Evolutionary conservation across 176 grass and related monocot genomes (phyloP).

Genomic region (Oryza meridionalis): DNA sequence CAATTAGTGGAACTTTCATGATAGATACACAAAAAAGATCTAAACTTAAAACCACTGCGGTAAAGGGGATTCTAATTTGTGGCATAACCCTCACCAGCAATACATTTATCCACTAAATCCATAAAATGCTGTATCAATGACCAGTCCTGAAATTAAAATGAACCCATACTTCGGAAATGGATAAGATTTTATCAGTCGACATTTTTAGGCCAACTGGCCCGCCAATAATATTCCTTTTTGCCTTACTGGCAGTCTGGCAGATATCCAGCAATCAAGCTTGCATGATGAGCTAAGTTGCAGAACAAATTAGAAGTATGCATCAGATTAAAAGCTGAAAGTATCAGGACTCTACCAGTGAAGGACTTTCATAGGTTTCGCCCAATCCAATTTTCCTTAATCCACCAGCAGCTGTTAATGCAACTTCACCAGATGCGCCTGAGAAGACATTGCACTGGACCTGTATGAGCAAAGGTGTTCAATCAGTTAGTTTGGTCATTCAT

Average conservation of each 20-base stretch:
- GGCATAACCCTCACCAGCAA: no score
- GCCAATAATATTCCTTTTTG: background rate
- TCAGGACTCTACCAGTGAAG: slow-evolving; percentile 64
- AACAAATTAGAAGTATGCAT: slow-evolving; percentile 30
- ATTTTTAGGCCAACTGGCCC: background rate
- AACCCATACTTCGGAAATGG: background rate
- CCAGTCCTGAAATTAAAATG: background rate
- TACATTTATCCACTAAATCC: background rate
- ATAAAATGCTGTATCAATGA: background rate
- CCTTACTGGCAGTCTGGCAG: background rate
- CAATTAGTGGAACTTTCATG: background rate
- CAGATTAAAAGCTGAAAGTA: slow-evolving; percentile 26
- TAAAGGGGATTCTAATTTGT: background rate
- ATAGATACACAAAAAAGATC: background rate
- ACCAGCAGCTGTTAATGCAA: slow-evolving; percentile 79
- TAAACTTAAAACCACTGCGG: background rate
- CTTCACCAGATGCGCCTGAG: slow-evolving; percentile 67
- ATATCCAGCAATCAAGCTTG: slow-evolving; percentile 10
- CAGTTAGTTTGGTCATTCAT: slow-evolving; percentile 9
- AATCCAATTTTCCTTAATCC: slow-evolving; percentile 84
- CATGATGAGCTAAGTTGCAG: slow-evolving; percentile 12
- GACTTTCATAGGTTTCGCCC: slow-evolving; percentile 71
- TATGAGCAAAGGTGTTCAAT: slow-evolving; percentile 37
- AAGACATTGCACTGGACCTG: slow-evolving; percentile 97
- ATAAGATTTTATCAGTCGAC: background rate